Conservation (phyloP, 192 early-diverging fungal genomes). For the Cladochytrium replicatum region DNA sequence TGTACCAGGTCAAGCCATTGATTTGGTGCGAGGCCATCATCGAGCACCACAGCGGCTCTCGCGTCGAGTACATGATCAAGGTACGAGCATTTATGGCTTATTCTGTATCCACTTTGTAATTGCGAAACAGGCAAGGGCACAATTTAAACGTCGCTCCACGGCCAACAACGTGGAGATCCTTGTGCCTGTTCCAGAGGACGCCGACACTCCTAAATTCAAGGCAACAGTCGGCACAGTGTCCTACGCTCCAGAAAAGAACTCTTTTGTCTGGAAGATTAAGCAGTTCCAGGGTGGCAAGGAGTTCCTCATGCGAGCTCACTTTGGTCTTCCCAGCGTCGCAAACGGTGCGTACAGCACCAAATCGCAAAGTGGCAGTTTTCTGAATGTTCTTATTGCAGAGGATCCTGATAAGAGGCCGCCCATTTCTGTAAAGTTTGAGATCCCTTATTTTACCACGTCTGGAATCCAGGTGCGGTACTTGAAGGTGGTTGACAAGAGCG, state of each 20-base stretch:
- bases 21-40: conserved; percentile 80
- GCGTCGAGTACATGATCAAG: conserved; percentile 90
- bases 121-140: conserved; percentile 70
- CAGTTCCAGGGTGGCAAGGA: conserved; percentile 98
- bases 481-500: conserved; percentile 93
- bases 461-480: conserved; percentile 94
- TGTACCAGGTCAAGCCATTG: conserved; percentile 80
- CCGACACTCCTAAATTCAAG: conserved; percentile 94
- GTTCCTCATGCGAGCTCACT: conserved; percentile 66
- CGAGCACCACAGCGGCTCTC: conserved; percentile 75
- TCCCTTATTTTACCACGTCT: conserved; percentile 67
- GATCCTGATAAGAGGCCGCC: conserved; percentile 85
- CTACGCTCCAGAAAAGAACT: conserved; percentile 87
- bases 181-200: conserved; percentile 96
- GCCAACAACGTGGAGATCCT: conserved; percentile 97
- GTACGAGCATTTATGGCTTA: too few species aligned
- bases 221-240: conserved; percentile 80
- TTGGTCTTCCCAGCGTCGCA: conserved; percentile 35
- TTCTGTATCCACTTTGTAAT: neutral
- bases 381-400: conserved; percentile 57
- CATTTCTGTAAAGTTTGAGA: conserved; percentile 87
- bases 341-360: conserved; percentile 69
- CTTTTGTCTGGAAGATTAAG: conserved; percentile 96
- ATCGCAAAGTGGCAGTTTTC: conserved; percentile 71
- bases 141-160: conserved; percentile 94